Conservation (phyloP, 352 stramenopile genomes). For the Globisporangium mamillatum region DNA sequence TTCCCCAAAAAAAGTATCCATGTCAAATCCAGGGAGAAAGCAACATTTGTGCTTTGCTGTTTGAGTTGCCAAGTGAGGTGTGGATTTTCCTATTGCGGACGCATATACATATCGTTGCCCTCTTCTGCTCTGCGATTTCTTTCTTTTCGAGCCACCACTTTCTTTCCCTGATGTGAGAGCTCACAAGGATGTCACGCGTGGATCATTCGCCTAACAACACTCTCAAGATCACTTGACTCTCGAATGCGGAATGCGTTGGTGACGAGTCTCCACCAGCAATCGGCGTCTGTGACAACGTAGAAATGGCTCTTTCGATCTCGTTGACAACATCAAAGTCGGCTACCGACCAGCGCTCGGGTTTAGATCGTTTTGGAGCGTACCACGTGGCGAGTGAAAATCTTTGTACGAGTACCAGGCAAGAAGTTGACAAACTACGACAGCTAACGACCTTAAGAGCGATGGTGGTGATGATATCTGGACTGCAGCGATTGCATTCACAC, state of each 20-base stretch:
- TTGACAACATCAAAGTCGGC: too few species aligned
- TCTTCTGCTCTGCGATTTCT: background rate
- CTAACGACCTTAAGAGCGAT: too few species aligned
- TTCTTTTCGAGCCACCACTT: background rate
- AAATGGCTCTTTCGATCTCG: too few species aligned
- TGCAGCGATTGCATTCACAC: too few species aligned
- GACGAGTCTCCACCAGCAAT: background rate
- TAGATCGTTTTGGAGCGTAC: too few species aligned
- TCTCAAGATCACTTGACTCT: background rate
- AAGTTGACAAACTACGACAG: too few species aligned
- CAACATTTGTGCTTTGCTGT: background rate
- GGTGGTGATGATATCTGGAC: too few species aligned
- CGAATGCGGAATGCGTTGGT: background rate
- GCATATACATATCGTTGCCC: background rate
- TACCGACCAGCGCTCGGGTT: too few species aligned
- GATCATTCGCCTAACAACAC: background rate
- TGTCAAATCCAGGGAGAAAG: background rate
- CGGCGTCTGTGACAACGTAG: too few species aligned
- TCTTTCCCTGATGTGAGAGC: too few species aligned
- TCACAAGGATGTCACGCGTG: background rate
- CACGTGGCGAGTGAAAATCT: too few species aligned
- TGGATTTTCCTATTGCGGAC: background rate
- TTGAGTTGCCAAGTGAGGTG: background rate
- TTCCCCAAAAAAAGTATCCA: background rate
- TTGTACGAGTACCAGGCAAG: too few species aligned